Conservation (phyloP, 179 eudicot species). For the Beta corolliflora region DNA sequence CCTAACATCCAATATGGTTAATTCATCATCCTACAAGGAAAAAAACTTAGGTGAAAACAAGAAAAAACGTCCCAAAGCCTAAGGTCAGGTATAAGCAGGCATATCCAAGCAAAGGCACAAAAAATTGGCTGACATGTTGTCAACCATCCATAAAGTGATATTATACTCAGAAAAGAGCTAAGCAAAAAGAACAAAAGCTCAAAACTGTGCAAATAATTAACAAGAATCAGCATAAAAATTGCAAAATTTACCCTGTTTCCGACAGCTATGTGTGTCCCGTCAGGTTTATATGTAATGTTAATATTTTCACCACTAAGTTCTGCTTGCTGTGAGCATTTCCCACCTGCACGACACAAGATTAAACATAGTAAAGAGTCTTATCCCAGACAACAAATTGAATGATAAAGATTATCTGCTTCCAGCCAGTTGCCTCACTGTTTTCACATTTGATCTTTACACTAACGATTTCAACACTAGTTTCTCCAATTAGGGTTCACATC, state of each 20-base stretch:
- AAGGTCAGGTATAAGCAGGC: constrained; percentile 6
- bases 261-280: constrained; percentile 89
- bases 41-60: not conserved
- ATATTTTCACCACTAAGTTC: constrained; percentile 98
- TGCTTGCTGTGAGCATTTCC: constrained; percentile 92
- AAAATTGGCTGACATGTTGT: not conserved
- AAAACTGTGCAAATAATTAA: not conserved
- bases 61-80: not conserved
- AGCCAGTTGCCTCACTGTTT: not conserved
- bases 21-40: constrained; percentile 73
- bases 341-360: constrained; percentile 53
- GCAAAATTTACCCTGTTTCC: constrained; percentile 73
- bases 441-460: not conserved
- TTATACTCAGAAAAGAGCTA: not conserved
- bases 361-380: constrained; percentile 18
- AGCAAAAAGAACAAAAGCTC: constrained; percentile 13
- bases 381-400: not conserved
- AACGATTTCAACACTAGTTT: not conserved
- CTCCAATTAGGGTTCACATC: not conserved
- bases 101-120: not conserved
- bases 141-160: constrained; percentile 1
- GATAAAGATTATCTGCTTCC: not conserved
- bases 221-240: constrained; percentile 9
- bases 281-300: constrained; percentile 93
- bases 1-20: constrained; percentile 92